Conservation (phyloP, 257 asterid genomes). For the Lycium ferocissimum region DNA sequence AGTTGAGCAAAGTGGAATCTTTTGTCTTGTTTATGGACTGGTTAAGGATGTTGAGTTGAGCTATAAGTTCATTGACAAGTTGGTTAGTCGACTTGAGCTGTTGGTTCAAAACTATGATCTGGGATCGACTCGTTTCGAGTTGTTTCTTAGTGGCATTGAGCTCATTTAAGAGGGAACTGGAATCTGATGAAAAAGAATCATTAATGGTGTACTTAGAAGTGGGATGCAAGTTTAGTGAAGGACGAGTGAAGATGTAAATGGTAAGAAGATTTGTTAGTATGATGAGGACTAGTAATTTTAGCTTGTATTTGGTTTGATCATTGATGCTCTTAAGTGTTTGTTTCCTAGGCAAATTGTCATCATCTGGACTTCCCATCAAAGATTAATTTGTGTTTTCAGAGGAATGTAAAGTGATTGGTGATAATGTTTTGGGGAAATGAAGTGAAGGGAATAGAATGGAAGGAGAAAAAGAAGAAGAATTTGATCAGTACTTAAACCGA, state of each 20-base stretch:
- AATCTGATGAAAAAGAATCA: slow-evolving; percentile 35
- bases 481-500: slow-evolving; percentile 1
- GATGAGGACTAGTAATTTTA: slow-evolving; percentile 45
- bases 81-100: slow-evolving; percentile 48
- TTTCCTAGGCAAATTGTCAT: slow-evolving; percentile 43
- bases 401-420: background rate
- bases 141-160: slow-evolving; percentile 47
- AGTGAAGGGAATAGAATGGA: background rate
- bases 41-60: slow-evolving; percentile 41
- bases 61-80: slow-evolving; percentile 34
- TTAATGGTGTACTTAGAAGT: slow-evolving; percentile 31
- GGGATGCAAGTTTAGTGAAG: slow-evolving; percentile 33
- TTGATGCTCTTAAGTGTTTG: slow-evolving; percentile 37
- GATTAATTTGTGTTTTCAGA: background rate
- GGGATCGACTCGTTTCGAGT: slow-evolving; percentile 39
- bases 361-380: slow-evolving; percentile 45
- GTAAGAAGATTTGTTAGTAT: slow-evolving; percentile 55
- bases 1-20: background rate
- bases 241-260: slow-evolving; percentile 49
- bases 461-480: slow-evolving; percentile 27
- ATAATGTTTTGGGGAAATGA: background rate
- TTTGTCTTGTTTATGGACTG: slow-evolving; percentile 29
- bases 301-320: slow-evolving; percentile 45
- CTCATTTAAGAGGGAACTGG: slow-evolving; percentile 40
- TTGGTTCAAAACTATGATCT: slow-evolving; percentile 36